A percentile compares a stretch with the other conserved stretches of the same genome.
phyloP scores from a whole-genome alignment of 345 rosid genomes.

The Brassica incana region DNA sequence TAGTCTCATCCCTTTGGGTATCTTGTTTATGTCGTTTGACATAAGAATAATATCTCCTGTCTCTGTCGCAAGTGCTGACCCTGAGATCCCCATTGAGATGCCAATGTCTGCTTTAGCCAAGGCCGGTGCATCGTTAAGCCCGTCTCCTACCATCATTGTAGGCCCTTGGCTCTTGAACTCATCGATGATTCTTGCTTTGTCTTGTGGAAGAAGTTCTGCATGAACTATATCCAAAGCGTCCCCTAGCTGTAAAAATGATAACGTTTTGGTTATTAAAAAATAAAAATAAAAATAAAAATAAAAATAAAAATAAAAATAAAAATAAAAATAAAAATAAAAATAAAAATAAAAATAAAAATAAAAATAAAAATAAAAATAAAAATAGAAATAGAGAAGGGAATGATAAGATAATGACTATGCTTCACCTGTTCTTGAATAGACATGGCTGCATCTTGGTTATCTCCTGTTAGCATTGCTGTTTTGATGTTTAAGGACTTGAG shows the following conservation, averaged over 20 bases:
- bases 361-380: not conserved
- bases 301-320: too few species aligned
- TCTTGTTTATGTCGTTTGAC: conserved; percentile 75
- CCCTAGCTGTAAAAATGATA: conserved; percentile 46
- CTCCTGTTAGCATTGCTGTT: conserved; percentile 87
- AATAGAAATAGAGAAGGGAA: not conserved
- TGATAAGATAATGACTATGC: not conserved
- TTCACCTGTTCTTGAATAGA: conserved; percentile 70
- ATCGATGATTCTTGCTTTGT: conserved; percentile 56
- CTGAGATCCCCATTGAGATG: conserved; percentile 88
- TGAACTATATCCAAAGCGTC: conserved; percentile 54
- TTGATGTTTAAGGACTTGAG: conserved; percentile 54
- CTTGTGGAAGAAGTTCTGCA: conserved; percentile 76
- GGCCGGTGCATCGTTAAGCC: conserved; percentile 86
- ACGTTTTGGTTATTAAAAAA: not conserved
- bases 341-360: not conserved
- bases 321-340: too few species aligned
- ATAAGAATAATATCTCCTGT: conserved; percentile 76
- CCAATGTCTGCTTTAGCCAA: conserved; percentile 83
- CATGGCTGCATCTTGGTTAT: conserved; percentile 58
- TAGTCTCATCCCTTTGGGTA: conserved; percentile 58
- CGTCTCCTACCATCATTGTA: conserved; percentile 88
- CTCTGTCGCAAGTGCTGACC: conserved; percentile 84
- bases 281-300: not conserved
- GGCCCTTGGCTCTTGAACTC: conserved; percentile 49